Evolutionary conservation across 129 eudicot genomes (phyloP).

Genomic region (Pittosporum tobira): DNA sequence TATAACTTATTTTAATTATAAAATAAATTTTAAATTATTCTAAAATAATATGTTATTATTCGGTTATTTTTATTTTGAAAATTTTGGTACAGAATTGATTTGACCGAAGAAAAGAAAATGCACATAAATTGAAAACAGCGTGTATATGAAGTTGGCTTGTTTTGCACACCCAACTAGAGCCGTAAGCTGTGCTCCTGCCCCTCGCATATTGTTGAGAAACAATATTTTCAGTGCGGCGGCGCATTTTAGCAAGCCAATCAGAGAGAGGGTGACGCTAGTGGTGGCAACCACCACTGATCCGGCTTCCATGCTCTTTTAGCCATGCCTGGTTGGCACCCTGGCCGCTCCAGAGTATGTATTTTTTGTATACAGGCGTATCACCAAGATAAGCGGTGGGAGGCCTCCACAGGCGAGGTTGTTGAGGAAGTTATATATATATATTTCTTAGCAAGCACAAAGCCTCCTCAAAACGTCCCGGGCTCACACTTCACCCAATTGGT

Average conservation of each 20-base stretch:
- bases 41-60: too few species aligned
- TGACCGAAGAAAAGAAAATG: too few species aligned
- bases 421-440: slow-evolving; percentile 63
- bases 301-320: slow-evolving; percentile 66
- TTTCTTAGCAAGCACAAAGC: slow-evolving; percentile 87
- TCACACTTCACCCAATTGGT: slow-evolving; percentile 94
- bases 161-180: too few species aligned
- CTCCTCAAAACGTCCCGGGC: slow-evolving; percentile 76
- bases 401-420: slow-evolving; percentile 59
- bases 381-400: slow-evolving; percentile 77
- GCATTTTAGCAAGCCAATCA: background rate
- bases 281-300: slow-evolving; percentile 72
- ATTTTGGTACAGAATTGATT: too few species aligned
- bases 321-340: slow-evolving; percentile 81
- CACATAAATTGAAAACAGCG: too few species aligned
- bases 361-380: slow-evolving; percentile 36
- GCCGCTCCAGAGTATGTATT: slow-evolving; percentile 20
- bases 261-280: slow-evolving; percentile 57
- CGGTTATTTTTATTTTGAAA: too few species aligned
- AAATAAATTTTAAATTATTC: too few species aligned
- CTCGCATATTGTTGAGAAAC: too few species aligned
- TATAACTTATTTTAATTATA: too few species aligned
- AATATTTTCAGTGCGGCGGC: background rate
- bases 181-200: too few species aligned
- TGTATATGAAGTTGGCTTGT: background rate